Percentiles rank a stretch among this genome's conserved stretches.
phyloP scores from a whole-genome alignment of 371 early-diverging fungal genomes.

The Amoeboradix gromovi region DNA sequence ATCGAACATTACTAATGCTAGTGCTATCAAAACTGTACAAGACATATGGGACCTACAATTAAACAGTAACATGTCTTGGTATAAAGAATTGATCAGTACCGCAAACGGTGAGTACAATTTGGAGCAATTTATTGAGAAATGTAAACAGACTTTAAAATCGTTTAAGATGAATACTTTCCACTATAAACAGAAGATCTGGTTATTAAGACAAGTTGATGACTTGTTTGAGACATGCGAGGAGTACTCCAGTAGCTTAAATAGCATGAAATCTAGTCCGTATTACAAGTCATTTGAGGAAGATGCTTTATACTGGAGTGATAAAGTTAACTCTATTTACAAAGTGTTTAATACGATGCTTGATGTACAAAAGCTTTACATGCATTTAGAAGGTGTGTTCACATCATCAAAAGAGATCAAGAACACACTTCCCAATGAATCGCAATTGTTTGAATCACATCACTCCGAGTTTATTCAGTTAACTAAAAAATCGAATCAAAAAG shows the following conservation, averaged over 20 bases:
- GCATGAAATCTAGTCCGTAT: constrained; percentile 89
- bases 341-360: constrained; percentile 95
- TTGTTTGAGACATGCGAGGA: constrained; percentile 80
- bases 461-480: constrained; percentile 81
- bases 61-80: constrained; percentile 41
- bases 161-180: constrained; percentile 72
- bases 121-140: constrained; percentile 81
- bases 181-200: constrained; percentile 70
- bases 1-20: not conserved
- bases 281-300: constrained; percentile 93
- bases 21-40: not conserved
- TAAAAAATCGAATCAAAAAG: constrained; percentile 91
- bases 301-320: constrained; percentile 75
- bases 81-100: constrained; percentile 54
- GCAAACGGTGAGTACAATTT: constrained; percentile 97
- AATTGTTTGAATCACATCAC: constrained; percentile 80
- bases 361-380: constrained; percentile 96
- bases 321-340: constrained; percentile 69
- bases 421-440: constrained; percentile 68
- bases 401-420: constrained; percentile 86
- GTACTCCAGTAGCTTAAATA: constrained; percentile 65
- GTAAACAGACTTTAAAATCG: constrained; percentile 65
- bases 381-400: constrained; percentile 87
- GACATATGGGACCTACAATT: constrained; percentile 76
- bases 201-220: constrained; percentile 91